These are phyloP conservation scores for Fusarium floridanum DNA, from an alignment of 2,329 filamentous ascomycete species.

Conservation along the genomic window DNA sequence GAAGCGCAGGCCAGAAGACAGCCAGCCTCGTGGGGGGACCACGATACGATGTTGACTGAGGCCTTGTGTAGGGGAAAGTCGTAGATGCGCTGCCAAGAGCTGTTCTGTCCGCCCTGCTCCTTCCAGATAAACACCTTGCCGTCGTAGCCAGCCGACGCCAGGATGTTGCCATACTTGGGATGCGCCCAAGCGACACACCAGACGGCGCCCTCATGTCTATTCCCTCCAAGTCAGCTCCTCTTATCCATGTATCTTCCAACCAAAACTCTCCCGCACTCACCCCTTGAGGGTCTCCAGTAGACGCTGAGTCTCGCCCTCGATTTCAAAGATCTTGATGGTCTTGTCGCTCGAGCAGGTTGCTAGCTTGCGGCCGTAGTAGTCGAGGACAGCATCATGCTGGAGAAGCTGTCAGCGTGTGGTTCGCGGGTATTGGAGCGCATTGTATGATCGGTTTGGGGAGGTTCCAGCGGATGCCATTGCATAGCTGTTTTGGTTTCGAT, in stretches of 20 bases:
- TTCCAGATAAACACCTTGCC: slow-evolving; percentile 99
- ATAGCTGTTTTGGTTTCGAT: slow-evolving; percentile 11
- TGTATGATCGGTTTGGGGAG: slow-evolving; percentile 1
- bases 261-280: slow-evolving; percentile 61
- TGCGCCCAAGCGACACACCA: slow-evolving; percentile 99
- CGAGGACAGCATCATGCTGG: slow-evolving; percentile 96
- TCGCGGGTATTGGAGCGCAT: slow-evolving; percentile 12
- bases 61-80: slow-evolving; percentile 95
- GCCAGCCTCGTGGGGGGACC: slow-evolving; percentile 96
- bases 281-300: slow-evolving; percentile 94
- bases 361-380: slow-evolving; percentile 96
- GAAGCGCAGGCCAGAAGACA: slow-evolving; percentile 95
- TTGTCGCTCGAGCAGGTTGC: slow-evolving; percentile 98
- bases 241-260: background rate
- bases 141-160: slow-evolving; percentile 95
- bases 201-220: slow-evolving; percentile 93
- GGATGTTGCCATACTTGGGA: slow-evolving; percentile 97
- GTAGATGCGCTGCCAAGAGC: slow-evolving; percentile 87
- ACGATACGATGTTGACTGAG: slow-evolving; percentile 95
- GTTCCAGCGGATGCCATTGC: slow-evolving; percentile 5
- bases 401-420: slow-evolving; percentile 38
- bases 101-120: slow-evolving; percentile 74
- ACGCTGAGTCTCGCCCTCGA: slow-evolving; percentile 91
- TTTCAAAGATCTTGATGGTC: slow-evolving; percentile 99
- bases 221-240: slow-evolving; percentile 29